phyloP scores from a whole-genome alignment of 768 basidiomycete genomes.

The Pseudohyphozyma bogoriensis region DNA sequence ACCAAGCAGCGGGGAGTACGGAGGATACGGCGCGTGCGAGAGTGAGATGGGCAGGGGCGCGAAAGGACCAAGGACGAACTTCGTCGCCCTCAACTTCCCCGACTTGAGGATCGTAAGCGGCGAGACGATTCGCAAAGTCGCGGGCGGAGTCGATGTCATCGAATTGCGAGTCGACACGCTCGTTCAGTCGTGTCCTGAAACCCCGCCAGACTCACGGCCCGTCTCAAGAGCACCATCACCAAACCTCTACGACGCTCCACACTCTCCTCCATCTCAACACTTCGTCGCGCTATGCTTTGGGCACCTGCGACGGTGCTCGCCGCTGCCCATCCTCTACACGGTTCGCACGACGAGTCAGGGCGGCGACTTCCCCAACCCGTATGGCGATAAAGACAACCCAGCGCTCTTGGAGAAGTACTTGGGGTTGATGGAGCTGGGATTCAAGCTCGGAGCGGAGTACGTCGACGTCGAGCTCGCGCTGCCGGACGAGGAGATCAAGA shows the following conservation, averaged over 20 bases:
- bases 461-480: conserved; percentile 79
- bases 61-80: conserved; percentile 21
- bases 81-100: conserved; percentile 25
- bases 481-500: conserved; percentile 58
- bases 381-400: conserved; percentile 56
- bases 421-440: conserved; percentile 60
- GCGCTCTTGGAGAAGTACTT: conserved; percentile 56
- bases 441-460: conserved; percentile 79
- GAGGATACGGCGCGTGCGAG: conserved; percentile 25
- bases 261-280: conserved; percentile 44
- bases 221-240: background rate
- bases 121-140: conserved; percentile 34
- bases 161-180: conserved; percentile 71
- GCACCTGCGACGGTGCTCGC: conserved; percentile 60
- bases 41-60: conserved; percentile 19
- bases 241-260: conserved; percentile 3
- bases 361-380: conserved; percentile 73
- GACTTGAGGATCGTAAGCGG: conserved; percentile 14
- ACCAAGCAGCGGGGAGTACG: conserved; percentile 20
- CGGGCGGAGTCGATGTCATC: conserved; percentile 71
- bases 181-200: conserved; percentile 12
- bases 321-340: conserved; percentile 81
- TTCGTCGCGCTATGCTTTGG: conserved; percentile 74
- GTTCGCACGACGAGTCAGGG: conserved; percentile 78
- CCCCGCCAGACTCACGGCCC: conserved; percentile 2